Conservation (phyloP, 2,329 filamentous ascomycete genomes). For the Neospermospora avenae region DNA sequence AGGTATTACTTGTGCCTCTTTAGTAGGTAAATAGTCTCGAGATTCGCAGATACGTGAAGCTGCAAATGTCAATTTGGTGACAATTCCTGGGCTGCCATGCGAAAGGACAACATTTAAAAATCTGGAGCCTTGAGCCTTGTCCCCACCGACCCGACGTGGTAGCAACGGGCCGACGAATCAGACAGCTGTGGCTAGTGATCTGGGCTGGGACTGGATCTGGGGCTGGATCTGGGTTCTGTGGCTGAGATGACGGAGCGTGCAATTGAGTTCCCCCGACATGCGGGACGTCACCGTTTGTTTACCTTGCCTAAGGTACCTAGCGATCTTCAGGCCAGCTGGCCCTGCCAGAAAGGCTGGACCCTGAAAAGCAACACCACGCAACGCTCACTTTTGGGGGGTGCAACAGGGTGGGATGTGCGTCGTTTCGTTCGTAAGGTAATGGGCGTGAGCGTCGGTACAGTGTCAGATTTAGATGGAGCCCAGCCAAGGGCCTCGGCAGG, state of each 20-base stretch:
- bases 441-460: not conserved
- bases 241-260: not conserved
- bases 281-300: no score
- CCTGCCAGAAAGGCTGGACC: no score
- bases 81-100: not conserved
- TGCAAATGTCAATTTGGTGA: no score
- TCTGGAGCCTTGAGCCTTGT: constrained; percentile 9
- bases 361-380: not conserved
- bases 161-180: not conserved
- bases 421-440: not conserved
- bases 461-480: not conserved
- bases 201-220: not conserved
- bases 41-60: no score
- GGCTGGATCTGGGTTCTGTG: not conserved
- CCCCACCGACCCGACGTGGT: not conserved
- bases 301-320: not conserved
- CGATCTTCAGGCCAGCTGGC: constrained; percentile 1
- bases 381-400: not conserved
- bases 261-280: not conserved
- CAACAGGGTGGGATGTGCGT: not conserved
- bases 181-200: not conserved
- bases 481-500: not conserved
- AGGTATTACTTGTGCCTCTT: no score
- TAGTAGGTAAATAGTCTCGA: no score
- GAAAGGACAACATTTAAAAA: constrained; percentile 6